Base-by-base conservation (phyloP, 2,329 filamentous ascomycete genomes). In the Sporothrix brasiliensis region DNA sequence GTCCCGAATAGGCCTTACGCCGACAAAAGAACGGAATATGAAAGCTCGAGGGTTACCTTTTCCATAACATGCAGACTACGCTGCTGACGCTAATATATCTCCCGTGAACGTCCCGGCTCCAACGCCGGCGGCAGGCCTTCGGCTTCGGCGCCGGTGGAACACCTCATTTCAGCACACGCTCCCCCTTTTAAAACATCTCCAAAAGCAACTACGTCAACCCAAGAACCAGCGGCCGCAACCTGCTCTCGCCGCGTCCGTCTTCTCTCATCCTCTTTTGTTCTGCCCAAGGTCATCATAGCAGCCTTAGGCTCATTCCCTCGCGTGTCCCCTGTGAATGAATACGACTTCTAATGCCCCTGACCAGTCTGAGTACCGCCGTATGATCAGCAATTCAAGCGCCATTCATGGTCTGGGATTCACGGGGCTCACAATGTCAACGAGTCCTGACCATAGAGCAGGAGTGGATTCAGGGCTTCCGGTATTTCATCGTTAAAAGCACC, bases 381-480 rank as follows among this genome's bases (percentile, higher is more conserved):
- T 30, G 52, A 24, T 24, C 52, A 24, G 7, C 21, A 53, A 10
- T 53, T 13, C 21, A 24, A 9, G 5, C 9, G 11, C 24, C 7
- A 34, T 34, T 60, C 30, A 41, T 16, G 30, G 30, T 11, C 30
- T 39, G 14, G 24, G 21, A 13, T 14, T 24, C 16, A 11, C 21
- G 21, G 52, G 10, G 13, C 24, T 24, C 21, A 27, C 21, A 24
- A 21, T 21, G 34, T 34, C 34, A 34, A 34, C 21, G 50, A 24
- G 50, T 27, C 50, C 9, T 24, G 21, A 21, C 50, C 84, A 87
- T 76, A 84, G 85, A 75, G 83, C 83, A 75, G 83, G 85, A 73
- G 84, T 86, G 74, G 83, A 85, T 75, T 81, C 84, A 73, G 83
- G 82, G 76, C 80, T 86, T 68, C 81, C 82, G 70, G 79, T 80